These are phyloP conservation scores for Aspergillus ibericus DNA, from an alignment of 2,329 filamentous ascomycete species.

Conservation along the genomic window DNA sequence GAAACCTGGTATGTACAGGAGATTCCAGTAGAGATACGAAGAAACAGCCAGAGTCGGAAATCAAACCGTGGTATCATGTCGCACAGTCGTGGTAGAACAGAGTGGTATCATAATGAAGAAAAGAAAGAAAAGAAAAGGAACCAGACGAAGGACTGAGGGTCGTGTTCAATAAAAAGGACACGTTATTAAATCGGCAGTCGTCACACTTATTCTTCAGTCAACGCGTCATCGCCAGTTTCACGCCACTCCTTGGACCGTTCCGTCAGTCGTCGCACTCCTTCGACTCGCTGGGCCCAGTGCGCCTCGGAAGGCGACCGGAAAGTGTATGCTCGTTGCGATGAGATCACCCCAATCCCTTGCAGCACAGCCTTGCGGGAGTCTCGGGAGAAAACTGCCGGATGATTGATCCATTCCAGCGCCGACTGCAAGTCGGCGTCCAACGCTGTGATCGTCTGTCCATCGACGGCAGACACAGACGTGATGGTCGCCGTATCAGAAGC, in stretches of 20 bases:
- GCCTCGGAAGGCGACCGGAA: constrained; percentile 87
- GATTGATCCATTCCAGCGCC: constrained; percentile 94
- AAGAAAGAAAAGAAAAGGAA: constrained; percentile 16
- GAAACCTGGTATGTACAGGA: constrained; percentile 11
- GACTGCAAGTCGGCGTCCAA: constrained; percentile 89
- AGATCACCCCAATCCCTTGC: constrained; percentile 95
- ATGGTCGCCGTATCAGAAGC: constrained; percentile 48
- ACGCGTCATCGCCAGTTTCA: constrained; percentile 75
- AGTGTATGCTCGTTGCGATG: constrained; percentile 88
- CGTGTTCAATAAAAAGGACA: constrained; percentile 1
- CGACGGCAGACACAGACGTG: constrained; percentile 70
- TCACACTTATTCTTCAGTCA: constrained; percentile 52
- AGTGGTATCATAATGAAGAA: constrained; percentile 42
- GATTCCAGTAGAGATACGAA: constrained; percentile 7
- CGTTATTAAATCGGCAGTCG: constrained; percentile 6
- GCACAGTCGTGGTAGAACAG: constrained; percentile 37
- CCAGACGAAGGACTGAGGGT: constrained; percentile 4
- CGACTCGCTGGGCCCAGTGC: constrained; percentile 81
- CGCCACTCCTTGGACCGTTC: constrained; percentile 89
- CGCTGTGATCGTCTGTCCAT: constrained; percentile 75
- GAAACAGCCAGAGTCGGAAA: constrained; percentile 3
- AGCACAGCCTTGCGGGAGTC: constrained; percentile 94
- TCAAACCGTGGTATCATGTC: constrained; percentile 35
- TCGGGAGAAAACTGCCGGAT: constrained; percentile 89
- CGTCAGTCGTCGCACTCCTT: constrained; percentile 76